Evolutionary conservation across 306 rosid species (phyloP).

Genomic region (Citrullus mucosospermus): DNA sequence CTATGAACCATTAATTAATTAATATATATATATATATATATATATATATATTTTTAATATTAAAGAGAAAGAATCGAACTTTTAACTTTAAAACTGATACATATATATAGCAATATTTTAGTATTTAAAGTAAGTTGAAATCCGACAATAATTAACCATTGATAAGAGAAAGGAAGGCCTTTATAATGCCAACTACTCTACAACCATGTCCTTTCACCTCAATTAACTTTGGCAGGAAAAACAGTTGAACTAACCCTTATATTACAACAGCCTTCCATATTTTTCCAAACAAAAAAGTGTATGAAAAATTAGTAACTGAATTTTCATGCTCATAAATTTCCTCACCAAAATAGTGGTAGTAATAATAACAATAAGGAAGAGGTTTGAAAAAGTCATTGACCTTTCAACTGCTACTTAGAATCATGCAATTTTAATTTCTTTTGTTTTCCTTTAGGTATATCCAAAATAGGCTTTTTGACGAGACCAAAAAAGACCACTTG

Average conservation of each 20-base stretch:
- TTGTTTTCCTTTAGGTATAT: too few species aligned
- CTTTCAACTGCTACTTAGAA: not conserved
- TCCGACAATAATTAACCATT: not conserved
- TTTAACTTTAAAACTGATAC: rapidly evolving
- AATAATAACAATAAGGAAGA: too few species aligned
- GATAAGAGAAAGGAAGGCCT: not conserved
- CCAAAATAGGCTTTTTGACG: too few species aligned
- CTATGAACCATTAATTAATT: too few species aligned
- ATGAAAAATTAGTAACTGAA: not conserved
- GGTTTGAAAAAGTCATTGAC: not conserved
- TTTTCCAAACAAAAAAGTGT: not conserved
- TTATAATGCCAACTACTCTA: not conserved
- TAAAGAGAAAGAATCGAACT: too few species aligned
- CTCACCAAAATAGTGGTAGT: not conserved
- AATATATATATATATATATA: too few species aligned
- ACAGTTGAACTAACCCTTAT: not conserved
- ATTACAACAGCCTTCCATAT: not conserved
- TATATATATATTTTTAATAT: too few species aligned
- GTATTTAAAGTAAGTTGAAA: too few species aligned
- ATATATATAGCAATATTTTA: too few species aligned
- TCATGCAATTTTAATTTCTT: too few species aligned
- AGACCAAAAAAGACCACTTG: too few species aligned
- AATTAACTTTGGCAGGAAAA: not conserved
- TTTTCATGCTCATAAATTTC: not conserved
- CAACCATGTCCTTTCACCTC: not conserved